phyloP scores from a whole-genome alignment of 2,329 filamentous ascomycete species.

The Curvularia spicifera region DNA sequence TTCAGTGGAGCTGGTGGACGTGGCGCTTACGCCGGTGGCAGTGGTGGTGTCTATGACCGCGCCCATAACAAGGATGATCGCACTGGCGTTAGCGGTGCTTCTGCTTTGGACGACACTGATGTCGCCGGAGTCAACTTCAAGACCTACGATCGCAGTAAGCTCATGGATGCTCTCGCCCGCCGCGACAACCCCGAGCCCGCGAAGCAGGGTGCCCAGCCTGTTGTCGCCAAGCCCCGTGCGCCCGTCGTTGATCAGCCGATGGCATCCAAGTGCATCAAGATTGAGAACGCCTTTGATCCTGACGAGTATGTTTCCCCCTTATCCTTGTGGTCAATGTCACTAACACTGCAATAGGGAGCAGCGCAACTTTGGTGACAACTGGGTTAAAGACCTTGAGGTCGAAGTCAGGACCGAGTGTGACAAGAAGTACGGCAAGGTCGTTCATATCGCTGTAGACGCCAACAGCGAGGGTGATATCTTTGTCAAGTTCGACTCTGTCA shows the following conservation, averaged over 20 bases:
- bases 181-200: conserved; percentile 73
- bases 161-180: conserved; percentile 98
- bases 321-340: background rate
- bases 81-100: conserved; percentile 85
- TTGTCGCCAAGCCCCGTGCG: conserved; percentile 75
- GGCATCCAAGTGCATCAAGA: conserved; percentile 89
- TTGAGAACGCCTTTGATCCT: conserved; percentile 95
- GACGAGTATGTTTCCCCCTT: conserved; percentile 71
- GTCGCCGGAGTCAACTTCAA: conserved; percentile 99
- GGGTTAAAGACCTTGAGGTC: conserved; percentile 92
- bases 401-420: conserved; percentile 94
- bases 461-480: conserved; percentile 97
- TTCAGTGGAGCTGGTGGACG: conserved; percentile 91
- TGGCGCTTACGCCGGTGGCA: conserved; percentile 77
- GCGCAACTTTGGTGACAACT: conserved; percentile 52
- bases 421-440: conserved; percentile 93
- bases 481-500: conserved; percentile 95
- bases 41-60: conserved; percentile 79
- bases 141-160: conserved; percentile 96
- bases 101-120: conserved; percentile 95
- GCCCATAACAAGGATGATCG: conserved; percentile 90
- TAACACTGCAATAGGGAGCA: conserved; percentile 38
- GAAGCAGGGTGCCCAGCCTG: conserved; percentile 29
- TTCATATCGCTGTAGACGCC: conserved; percentile 93
- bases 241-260: conserved; percentile 79